Evolutionary conservation across 306 rosid genomes (phyloP).

Genomic region (Alnus rubra): DNA sequence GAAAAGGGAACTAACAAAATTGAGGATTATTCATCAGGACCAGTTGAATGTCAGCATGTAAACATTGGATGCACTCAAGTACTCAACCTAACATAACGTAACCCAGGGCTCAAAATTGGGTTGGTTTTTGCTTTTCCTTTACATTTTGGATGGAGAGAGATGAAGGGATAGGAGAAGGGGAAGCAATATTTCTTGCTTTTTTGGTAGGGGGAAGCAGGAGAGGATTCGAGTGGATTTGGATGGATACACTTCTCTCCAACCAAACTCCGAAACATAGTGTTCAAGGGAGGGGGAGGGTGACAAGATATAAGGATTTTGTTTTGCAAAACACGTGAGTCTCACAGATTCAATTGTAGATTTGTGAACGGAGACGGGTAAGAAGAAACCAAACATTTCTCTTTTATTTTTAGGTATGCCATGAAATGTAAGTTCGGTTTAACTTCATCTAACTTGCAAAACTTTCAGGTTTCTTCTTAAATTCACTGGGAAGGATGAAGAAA

Average conservation of each 20-base stretch:
- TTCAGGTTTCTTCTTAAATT: slow-evolving; percentile 80
- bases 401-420: not conserved
- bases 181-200: too few relatives aligned
- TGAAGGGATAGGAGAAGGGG: not conserved
- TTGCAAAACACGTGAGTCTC: too few relatives aligned
- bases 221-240: not conserved
- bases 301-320: too few relatives aligned
- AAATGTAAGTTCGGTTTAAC: not conserved
- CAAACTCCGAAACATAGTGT: not conserved
- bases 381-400: too few relatives aligned
- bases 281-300: not conserved
- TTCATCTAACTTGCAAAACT: not conserved
- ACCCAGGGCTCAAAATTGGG: not conserved
- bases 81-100: not conserved
- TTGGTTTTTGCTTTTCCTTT: not conserved
- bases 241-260: not conserved
- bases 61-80: too few relatives aligned
- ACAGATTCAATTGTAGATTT: too few relatives aligned
- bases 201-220: not conserved
- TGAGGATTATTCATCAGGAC: not conserved
- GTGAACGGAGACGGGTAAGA: too few relatives aligned
- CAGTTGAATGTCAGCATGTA: too few relatives aligned
- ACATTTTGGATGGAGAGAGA: not conserved
- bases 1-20: not conserved
- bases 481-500: slow-evolving; percentile 76